Conservation (phyloP, 257 asterid genomes). For the Eucommia ulmoides region DNA sequence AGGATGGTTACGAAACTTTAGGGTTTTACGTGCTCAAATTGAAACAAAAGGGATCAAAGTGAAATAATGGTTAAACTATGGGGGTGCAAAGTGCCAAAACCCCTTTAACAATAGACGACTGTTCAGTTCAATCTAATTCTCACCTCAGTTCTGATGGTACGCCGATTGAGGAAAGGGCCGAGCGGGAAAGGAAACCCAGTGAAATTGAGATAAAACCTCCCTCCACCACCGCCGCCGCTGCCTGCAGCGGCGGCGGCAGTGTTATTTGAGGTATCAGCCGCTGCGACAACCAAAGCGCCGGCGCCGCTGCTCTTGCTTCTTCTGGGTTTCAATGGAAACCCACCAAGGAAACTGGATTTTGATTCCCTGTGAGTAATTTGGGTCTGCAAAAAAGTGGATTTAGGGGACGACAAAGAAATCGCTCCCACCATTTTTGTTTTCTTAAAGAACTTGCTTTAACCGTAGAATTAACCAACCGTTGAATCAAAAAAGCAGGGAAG, state of each 20-base stretch:
- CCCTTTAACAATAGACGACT: too few species aligned
- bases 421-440: conserved; percentile 42
- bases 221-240: conserved; percentile 23
- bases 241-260: conserved; percentile 36
- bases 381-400: conserved; percentile 16
- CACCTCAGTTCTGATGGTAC: conserved; percentile 78
- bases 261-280: too few species aligned
- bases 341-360: conserved; percentile 24
- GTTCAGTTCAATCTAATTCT: too few species aligned
- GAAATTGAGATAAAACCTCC: conserved; percentile 73
- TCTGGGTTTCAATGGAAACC: conserved; percentile 35
- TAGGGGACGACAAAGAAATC: conserved; percentile 32
- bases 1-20: too few species aligned
- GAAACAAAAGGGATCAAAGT: too few species aligned
- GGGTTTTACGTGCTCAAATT: too few species aligned
- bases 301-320: conserved; percentile 29
- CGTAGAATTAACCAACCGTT: too few species aligned
- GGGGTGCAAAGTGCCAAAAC: too few species aligned
- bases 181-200: conserved; percentile 96
- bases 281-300: conserved; percentile 14
- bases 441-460: too few species aligned
- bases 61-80: too few species aligned
- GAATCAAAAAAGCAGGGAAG: too few species aligned
- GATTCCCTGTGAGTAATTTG: conserved; percentile 24
- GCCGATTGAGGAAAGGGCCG: conserved; percentile 91